phyloP scores from a whole-genome alignment of 306 rosid genomes.

The Gillenia trifoliata region DNA sequence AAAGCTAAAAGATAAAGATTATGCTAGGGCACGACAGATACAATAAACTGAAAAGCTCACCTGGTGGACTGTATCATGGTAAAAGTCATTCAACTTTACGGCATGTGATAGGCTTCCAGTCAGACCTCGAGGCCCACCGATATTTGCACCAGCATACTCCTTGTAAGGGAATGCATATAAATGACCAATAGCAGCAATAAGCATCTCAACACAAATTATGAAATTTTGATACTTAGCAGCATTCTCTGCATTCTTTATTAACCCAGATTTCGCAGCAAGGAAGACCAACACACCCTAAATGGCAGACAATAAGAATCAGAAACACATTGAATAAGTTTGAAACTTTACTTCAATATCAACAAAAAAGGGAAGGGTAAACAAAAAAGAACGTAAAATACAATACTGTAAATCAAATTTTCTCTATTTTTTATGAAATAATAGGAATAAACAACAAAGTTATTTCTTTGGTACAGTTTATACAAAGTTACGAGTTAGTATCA shows the following conservation, averaged over 20 bases:
- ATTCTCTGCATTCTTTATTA: conserved; percentile 76
- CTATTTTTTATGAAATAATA: background rate
- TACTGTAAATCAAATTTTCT: background rate
- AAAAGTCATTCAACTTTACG: conserved; percentile 79
- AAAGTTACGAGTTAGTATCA: background rate
- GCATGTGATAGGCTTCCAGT: conserved; percentile 94
- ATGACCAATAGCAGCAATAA: conserved; percentile 88
- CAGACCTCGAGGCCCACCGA: conserved; percentile 66
- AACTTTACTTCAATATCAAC: background rate
- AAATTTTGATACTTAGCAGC: conserved; percentile 90
- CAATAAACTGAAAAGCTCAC: conserved; percentile 31
- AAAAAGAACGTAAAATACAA: no score
- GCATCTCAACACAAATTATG: conserved; percentile 96
- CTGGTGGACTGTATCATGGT: conserved; percentile 98
- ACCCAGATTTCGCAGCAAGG: conserved; percentile 89
- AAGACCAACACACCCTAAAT: conserved; percentile 90
- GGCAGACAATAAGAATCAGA: conserved; percentile 19
- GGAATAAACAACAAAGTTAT: background rate
- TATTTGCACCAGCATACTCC: conserved; percentile 98
- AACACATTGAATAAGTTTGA: background rate
- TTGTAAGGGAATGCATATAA: conserved; percentile 98
- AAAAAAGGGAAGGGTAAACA: background rate
- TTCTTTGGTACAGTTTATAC: background rate
- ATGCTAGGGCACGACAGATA: conserved; percentile 7
- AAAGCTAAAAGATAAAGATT: background rate